Evolutionary conservation across 2,329 filamentous ascomycete species (phyloP), one percentile per base, ranked within the genome.

Genomic region (Neofusicoccum umdonicola): DNA sequence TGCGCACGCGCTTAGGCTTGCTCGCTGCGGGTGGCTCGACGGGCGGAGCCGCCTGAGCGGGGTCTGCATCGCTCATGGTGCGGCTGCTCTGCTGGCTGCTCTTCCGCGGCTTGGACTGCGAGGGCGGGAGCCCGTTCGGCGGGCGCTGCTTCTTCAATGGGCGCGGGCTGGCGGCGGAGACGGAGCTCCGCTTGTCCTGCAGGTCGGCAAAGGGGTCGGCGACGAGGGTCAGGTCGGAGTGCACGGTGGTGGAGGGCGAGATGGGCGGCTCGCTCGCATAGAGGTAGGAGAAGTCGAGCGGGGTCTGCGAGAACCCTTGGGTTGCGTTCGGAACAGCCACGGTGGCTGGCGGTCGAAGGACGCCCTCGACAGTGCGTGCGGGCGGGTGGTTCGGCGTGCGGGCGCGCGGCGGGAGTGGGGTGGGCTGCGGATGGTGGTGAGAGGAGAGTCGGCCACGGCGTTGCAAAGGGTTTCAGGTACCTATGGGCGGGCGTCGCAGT

Each of bases 1-100:
- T 97, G 52, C 94, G 88, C 17, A 96, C 92, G 68, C 93, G 85
- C 78, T 90, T 94, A n/a, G 92, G 88, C 76, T 93, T 94, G 67
- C 73, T 77, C 27, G 76, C 73, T 8, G 73, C 69, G 31, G 68
- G 71, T 35, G 73, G 66, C 9, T 66, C 67, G 27, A 64, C 66
- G 6, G 64, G 35, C 22, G 61, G 65, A 1, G 64, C 65, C 35
- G 65, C 65, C 54, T 66, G 64, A n/a, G 39, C 48, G 12, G 54
- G 27, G 39, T 70, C 66, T 35, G 61, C 64, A 44, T 50, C 65
- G n/a, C 51, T 67, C 68, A 70, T 71, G 11, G 66, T 65, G 15
- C 58, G 19, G 22, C 45, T 39, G 41, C 50, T 65, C 45, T 34
- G 57, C 37, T 64, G 31, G 34, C 44, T 27, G 51, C 42, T 41